Evolutionary conservation across 108 stramenopile genomes (phyloP).

Genomic region (Nitzschia sp.): DNA sequence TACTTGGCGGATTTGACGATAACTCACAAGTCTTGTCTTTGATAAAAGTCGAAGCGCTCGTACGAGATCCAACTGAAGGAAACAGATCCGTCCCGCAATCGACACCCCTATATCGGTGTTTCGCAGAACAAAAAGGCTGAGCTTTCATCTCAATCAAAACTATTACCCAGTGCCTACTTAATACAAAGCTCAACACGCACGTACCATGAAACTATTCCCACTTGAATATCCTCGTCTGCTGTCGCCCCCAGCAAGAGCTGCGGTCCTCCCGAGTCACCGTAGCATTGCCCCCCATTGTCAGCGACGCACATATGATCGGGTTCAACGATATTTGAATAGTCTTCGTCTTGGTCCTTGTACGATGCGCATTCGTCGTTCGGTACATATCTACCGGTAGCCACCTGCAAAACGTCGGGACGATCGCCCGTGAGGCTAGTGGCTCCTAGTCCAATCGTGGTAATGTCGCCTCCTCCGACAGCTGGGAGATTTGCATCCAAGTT

Average conservation of each 20-base stretch:
- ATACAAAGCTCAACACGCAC: neutral
- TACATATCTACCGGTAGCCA: neutral
- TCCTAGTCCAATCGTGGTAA: neutral
- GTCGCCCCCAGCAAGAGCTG: neutral
- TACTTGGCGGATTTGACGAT: neutral
- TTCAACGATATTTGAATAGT: neutral
- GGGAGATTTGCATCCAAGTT: constrained; percentile 2
- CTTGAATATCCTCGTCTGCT: neutral
- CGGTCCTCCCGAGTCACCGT: constrained; percentile 7
- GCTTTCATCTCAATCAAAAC: neutral
- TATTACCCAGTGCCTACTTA: neutral
- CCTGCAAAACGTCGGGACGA: neutral
- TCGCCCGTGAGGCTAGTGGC: neutral
- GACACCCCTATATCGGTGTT: neutral
- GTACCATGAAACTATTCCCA: constrained; percentile 9
- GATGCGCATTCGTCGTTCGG: neutral
- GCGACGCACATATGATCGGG: neutral
- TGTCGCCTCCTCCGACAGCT: neutral
- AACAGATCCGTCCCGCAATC: neutral
- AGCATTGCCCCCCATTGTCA: neutral
- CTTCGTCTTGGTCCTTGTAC: neutral
- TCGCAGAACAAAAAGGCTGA: neutral
- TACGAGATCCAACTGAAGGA: neutral
- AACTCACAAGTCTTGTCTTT: neutral
- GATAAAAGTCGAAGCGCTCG: neutral